Base-by-base conservation (phyloP, 352 stramenopile genomes). In the Thraustochytrium striatum region DNA sequence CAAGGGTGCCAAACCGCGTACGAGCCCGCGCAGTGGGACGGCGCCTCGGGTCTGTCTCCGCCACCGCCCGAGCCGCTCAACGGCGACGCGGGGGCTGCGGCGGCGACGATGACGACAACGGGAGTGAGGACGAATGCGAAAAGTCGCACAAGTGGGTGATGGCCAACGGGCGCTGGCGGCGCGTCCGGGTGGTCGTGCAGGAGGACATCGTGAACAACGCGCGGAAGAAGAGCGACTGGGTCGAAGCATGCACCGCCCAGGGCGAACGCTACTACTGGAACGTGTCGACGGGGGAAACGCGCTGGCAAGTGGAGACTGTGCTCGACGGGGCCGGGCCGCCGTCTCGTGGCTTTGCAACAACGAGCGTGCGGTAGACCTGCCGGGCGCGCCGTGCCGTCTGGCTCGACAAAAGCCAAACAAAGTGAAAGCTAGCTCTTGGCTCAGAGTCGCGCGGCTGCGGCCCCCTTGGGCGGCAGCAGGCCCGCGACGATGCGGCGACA, bases 161-260 rank as follows among this genome's bases (percentile, higher is more conserved):
- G 16, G 3, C 50, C 43, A 75, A 75, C 30, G 65, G 65, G 19
- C 44, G 65, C 35, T 75, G 65, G 65, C 65, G 61, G 30, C 65
- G 65, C 25, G 65, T 75, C 41, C 43, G 11, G 3, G 65, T 75
- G 16, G 32, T 75, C 0, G 52, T 75, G 65, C 65, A 75, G 32
- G 65, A 75, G 47, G 65, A 75, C 1, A 25, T 75, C 8, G 41
- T 8, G 2, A 30, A 61, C 3, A 75, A 75, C n/a, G 36, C 47
- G 32, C 13, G 43, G 21, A 30, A 38, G 19, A 75, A 75, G 30
- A 75, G 44, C n/a, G 65, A 75, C 8, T 75, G 65, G 65, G 65
- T 75, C 9, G 65, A 75, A 43, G 65, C 65, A 21, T 75, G 21
- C 25, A 75, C 65, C 11, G 41, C 28, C 30, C 16, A 21, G 7